phyloP scores from a whole-genome alignment of 2,329 filamentous ascomycete genomes.

The Clonostachys byssicola region DNA sequence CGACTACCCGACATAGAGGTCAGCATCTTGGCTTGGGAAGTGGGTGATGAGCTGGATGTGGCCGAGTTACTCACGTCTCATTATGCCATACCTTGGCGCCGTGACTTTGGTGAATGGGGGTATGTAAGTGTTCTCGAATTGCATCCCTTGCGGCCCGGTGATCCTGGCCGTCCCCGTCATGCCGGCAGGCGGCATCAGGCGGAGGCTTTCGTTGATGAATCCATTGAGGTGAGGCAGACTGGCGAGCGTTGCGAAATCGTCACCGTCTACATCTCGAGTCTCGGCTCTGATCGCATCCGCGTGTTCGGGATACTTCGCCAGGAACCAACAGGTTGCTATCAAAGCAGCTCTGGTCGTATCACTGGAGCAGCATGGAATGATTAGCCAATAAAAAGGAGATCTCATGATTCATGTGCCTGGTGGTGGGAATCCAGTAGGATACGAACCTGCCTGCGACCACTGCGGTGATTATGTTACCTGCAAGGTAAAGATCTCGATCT shows the following conservation, averaged over 20 bases:
- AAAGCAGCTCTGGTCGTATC: too few relatives aligned
- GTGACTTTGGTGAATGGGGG: slow-evolving; percentile 14
- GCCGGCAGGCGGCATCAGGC: neutral
- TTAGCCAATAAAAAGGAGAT: too few relatives aligned
- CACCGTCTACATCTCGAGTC: neutral
- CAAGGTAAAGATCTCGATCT: neutral
- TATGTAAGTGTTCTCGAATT: slow-evolving; percentile 16
- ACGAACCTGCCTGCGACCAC: neutral
- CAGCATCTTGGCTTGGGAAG: too few relatives aligned
- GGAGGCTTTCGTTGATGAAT: slow-evolving; percentile 1
- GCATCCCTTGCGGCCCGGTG: slow-evolving; percentile 26
- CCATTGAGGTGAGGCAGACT: neutral
- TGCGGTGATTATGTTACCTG: neutral
- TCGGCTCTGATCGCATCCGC: neutral
- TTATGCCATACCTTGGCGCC: neutral
- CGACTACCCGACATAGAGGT: neutral
- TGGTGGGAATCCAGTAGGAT: too few relatives aligned
- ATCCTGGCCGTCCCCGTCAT: slow-evolving; percentile 9
- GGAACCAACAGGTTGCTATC: too few relatives aligned
- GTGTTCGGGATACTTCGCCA: neutral
- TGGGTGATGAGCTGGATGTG: too few relatives aligned
- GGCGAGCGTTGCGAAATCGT: neutral
- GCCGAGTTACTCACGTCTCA: neutral
- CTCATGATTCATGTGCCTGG: too few relatives aligned
- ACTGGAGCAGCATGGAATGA: too few relatives aligned